Percentiles rank a stretch among this genome's conserved stretches.
These are phyloP conservation scores for Tulasnella sp. DNA, from an alignment of 768 basidiomycete species.

Conservation along the genomic window DNA sequence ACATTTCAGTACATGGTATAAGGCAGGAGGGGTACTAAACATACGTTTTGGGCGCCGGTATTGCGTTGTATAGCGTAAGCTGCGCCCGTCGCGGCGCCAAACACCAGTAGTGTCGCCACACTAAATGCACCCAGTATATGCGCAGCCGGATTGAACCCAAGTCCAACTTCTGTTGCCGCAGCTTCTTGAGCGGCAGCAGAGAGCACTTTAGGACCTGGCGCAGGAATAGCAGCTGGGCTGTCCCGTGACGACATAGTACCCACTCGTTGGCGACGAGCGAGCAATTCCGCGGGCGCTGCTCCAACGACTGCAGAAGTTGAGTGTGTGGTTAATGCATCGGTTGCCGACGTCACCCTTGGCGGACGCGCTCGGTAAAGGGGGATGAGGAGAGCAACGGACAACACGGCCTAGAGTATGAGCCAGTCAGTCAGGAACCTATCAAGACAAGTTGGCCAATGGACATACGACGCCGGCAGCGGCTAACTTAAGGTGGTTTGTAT, in stretches of 20 bases:
- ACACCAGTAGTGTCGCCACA: not conserved
- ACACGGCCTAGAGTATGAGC: not conserved
- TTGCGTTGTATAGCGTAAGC: not conserved
- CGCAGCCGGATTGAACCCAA: slow-evolving; percentile 6
- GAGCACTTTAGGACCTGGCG: not conserved
- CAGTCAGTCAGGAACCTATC: not conserved
- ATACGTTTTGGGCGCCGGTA: not conserved
- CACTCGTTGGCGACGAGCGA: not conserved
- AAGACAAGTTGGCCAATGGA: no score
- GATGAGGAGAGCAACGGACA: slow-evolving; percentile 8
- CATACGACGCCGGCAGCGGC: not conserved
- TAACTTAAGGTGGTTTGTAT: no score
- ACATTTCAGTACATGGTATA: not conserved
- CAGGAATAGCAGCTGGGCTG: not conserved
- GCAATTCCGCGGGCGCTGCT: not conserved
- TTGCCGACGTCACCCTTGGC: not conserved
- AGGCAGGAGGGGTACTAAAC: not conserved
- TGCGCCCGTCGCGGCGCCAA: not conserved
- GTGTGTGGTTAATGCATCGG: not conserved
- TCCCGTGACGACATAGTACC: not conserved
- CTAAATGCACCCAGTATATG: slow-evolving; percentile 6
- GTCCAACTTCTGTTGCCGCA: not conserved
- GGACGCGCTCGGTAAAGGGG: slow-evolving; percentile 10
- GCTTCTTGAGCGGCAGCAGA: not conserved
- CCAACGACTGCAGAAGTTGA: not conserved